A percentile compares a stretch with the other conserved stretches of the same genome.
These are phyloP conservation scores for Bruguiera parviflora DNA, from an alignment of 345 rosid species.

Conservation along the genomic window DNA sequence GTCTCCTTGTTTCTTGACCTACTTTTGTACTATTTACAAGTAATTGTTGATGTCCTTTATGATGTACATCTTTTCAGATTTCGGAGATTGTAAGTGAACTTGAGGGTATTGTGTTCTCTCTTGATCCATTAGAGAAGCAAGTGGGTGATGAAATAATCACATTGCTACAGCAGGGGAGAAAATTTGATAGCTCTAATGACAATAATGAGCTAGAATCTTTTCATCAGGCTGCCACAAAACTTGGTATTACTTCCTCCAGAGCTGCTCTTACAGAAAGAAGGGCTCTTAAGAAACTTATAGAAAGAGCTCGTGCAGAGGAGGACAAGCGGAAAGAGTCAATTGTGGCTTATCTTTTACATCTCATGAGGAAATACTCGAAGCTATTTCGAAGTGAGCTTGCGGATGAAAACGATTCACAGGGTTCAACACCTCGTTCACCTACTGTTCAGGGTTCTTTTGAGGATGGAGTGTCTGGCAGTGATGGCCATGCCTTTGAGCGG, in stretches of 20 bases:
- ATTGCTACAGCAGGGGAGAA: constrained; percentile 89
- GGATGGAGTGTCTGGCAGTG: constrained; percentile 36
- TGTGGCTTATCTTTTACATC: constrained; percentile 85
- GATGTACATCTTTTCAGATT: constrained; percentile 49
- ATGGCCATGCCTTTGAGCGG: constrained; percentile 59
- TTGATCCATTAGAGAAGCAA: constrained; percentile 81
- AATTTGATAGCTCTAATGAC: constrained; percentile 57
- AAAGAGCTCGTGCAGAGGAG: constrained; percentile 89
- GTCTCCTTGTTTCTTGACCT: background rate
- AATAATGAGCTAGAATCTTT: constrained; percentile 76
- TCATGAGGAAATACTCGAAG: constrained; percentile 94
- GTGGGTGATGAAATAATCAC: constrained; percentile 83
- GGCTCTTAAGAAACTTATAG: constrained; percentile 86
- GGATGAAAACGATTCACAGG: constrained; percentile 91
- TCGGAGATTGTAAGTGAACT: constrained; percentile 76
- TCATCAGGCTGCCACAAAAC: constrained; percentile 73
- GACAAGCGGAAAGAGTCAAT: constrained; percentile 98
- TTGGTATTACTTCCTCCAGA: constrained; percentile 82
- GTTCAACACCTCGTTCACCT: constrained; percentile 87
- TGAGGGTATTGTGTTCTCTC: constrained; percentile 55
- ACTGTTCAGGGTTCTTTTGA: constrained; percentile 55
- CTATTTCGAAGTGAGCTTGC: constrained; percentile 72
- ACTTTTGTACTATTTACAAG: background rate
- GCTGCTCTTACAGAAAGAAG: constrained; percentile 90
- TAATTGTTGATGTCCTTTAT: constrained; percentile 8